Percentiles rank a stretch among this genome's conserved stretches.
phyloP scores from a whole-genome alignment of 345 rosid genomes.

The Streptanthus diversifolius region DNA sequence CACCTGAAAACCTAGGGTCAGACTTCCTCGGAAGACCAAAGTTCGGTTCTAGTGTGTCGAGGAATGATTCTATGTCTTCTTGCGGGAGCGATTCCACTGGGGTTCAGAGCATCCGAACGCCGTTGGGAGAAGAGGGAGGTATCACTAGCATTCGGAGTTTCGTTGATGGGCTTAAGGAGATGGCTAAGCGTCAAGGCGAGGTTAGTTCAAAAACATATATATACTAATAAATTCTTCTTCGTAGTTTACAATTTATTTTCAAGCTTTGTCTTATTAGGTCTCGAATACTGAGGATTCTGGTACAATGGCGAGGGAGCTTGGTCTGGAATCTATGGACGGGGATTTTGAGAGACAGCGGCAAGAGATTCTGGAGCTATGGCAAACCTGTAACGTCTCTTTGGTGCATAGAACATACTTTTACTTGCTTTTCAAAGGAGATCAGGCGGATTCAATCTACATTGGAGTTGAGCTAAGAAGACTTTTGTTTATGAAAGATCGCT shows the following conservation, averaged over 20 bases:
- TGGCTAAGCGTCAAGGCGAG: conserved; percentile 49
- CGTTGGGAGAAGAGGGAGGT: conserved; percentile 43
- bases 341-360: conserved; percentile 65
- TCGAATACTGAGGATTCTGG: not conserved
- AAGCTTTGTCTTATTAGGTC: conserved; percentile 13
- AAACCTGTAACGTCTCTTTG: conserved; percentile 71
- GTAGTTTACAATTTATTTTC: not conserved
- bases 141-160: conserved; percentile 72
- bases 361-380: conserved; percentile 85
- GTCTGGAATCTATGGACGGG: conserved; percentile 52
- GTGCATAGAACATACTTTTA: conserved; percentile 90
- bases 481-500: conserved; percentile 69
- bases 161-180: conserved; percentile 77
- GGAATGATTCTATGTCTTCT: conserved; percentile 82
- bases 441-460: conserved; percentile 76
- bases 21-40: conserved; percentile 65
- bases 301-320: conserved; percentile 46
- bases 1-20: conserved; percentile 46
- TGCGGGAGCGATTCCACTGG: conserved; percentile 55
- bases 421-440: conserved; percentile 89
- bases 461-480: conserved; percentile 95
- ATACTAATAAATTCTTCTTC: not conserved
- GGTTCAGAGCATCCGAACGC: conserved; percentile 17
- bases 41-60: conserved; percentile 44
- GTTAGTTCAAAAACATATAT: not conserved